A percentile compares a stretch with the other conserved stretches of the same genome.
Evolutionary conservation across 1,284 basidiomycete genomes (phyloP).

Genomic region (Trametes polyzona): DNA sequence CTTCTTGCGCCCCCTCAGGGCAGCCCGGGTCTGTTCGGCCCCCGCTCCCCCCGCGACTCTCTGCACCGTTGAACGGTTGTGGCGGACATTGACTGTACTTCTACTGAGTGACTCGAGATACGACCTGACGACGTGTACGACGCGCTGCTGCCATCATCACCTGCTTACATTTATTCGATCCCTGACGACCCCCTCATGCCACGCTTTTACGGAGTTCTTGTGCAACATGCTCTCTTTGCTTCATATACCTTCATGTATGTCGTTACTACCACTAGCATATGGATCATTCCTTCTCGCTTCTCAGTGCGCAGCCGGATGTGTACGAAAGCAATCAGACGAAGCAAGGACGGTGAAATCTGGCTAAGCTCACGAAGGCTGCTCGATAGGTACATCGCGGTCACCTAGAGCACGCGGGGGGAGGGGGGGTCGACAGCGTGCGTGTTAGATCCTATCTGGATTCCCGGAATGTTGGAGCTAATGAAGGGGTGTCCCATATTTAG

Average conservation of each 20-base stretch:
- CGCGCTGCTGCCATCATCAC: conserved; percentile 18
- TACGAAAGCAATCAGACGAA: too few relatives aligned
- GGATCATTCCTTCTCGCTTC: neutral
- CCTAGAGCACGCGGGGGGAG: too few relatives aligned
- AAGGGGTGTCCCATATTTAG: too few relatives aligned
- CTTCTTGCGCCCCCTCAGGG: conserved; percentile 55
- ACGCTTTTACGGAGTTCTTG: conserved; percentile 1
- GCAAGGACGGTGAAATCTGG: too few relatives aligned
- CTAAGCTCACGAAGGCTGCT: too few relatives aligned
- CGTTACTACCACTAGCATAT: conserved; percentile 7
- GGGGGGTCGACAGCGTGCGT: too few relatives aligned
- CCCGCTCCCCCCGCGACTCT: conserved; percentile 55
- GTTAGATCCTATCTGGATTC: too few relatives aligned
- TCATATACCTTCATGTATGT: conserved; percentile 14
- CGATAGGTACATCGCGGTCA: too few relatives aligned
- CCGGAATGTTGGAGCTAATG: too few relatives aligned
- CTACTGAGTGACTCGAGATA: conserved; percentile 1
- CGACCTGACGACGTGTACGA: conserved; percentile 17
- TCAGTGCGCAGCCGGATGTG: too few relatives aligned
- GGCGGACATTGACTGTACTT: conserved; percentile 1
- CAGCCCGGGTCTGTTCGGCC: conserved; percentile 68
- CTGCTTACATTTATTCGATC: neutral
- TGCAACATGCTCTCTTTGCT: conserved; percentile 12
- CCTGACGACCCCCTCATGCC: neutral
- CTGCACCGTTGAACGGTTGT: conserved; percentile 18